These are phyloP conservation scores for Orbilia brochopaga DNA, from an alignment of 2,329 filamentous ascomycete genomes.

Conservation along the genomic window DNA sequence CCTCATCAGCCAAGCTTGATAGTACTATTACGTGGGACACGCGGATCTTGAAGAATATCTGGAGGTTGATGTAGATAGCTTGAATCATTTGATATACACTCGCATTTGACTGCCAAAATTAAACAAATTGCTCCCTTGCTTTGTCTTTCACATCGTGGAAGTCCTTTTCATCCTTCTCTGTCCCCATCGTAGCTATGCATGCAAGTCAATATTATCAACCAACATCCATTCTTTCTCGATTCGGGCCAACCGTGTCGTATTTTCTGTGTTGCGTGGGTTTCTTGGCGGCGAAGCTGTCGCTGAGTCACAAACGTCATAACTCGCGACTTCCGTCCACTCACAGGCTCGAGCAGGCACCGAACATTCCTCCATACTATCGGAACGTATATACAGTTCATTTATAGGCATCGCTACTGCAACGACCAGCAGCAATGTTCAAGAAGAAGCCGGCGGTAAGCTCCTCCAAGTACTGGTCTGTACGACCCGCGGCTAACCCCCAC, in stretches of 20 bases:
- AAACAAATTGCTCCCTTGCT: too few relatives aligned
- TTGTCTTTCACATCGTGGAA: too few relatives aligned
- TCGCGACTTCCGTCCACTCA: neutral
- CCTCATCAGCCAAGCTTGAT: too few relatives aligned
- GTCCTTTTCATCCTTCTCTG: too few relatives aligned
- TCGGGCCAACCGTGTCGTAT: neutral
- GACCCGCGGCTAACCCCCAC: neutral
- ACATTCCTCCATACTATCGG: neutral
- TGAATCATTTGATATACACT: too few relatives aligned
- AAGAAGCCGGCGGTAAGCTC: constrained; percentile 38
- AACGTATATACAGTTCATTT: constrained; percentile 1
- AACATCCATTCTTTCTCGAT: neutral
- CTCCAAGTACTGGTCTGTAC: neutral
- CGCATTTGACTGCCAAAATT: too few relatives aligned
- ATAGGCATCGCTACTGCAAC: neutral
- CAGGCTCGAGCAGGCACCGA: neutral
- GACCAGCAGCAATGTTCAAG: constrained; percentile 28
- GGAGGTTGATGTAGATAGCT: too few relatives aligned
- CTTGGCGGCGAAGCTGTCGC: neutral
- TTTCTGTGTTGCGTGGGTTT: neutral
- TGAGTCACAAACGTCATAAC: neutral
- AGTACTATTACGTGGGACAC: too few relatives aligned
- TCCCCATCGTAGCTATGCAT: too few relatives aligned
- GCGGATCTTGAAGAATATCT: too few relatives aligned
- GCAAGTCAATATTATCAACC: too few relatives aligned